Conservation (phyloP, 2,329 filamentous ascomycete genomes). For the Colletotrichum tanaceti region DNA sequence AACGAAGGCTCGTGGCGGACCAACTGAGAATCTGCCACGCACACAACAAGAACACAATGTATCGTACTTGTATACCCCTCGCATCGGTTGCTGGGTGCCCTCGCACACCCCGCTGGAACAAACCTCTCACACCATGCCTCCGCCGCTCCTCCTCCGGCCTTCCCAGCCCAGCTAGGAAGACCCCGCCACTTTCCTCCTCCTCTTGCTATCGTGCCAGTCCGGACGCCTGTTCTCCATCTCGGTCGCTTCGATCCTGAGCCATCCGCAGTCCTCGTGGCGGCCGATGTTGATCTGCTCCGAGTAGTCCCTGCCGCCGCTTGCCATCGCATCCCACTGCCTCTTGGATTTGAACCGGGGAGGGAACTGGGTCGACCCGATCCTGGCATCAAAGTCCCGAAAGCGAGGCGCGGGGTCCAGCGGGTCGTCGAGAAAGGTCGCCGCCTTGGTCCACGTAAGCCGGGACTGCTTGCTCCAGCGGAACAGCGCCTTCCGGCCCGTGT, state of each 20-base stretch:
- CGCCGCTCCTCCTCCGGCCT: too few relatives aligned
- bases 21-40: not conserved
- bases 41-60: not conserved
- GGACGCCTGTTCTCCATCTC: slow-evolving; percentile 5
- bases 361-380: not conserved
- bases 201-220: slow-evolving; percentile 3
- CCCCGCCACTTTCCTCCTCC: not conserved
- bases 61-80: too few relatives aligned
- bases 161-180: not conserved
- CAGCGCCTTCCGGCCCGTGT: not conserved
- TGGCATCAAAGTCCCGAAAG: not conserved
- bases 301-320: not conserved
- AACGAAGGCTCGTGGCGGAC: too few relatives aligned
- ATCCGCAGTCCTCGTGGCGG: not conserved
- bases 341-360: not conserved
- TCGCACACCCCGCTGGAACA: too few relatives aligned
- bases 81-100: too few relatives aligned
- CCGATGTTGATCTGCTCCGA: not conserved
- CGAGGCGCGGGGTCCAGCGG: slow-evolving; percentile 2
- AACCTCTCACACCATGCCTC: too few relatives aligned
- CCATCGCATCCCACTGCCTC: not conserved
- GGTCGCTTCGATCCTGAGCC: not conserved
- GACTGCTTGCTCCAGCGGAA: not conserved
- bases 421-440: not conserved
- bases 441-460: not conserved